Base-by-base conservation (phyloP, 2,329 filamentous ascomycete species). In the Calonectria pteridis region DNA sequence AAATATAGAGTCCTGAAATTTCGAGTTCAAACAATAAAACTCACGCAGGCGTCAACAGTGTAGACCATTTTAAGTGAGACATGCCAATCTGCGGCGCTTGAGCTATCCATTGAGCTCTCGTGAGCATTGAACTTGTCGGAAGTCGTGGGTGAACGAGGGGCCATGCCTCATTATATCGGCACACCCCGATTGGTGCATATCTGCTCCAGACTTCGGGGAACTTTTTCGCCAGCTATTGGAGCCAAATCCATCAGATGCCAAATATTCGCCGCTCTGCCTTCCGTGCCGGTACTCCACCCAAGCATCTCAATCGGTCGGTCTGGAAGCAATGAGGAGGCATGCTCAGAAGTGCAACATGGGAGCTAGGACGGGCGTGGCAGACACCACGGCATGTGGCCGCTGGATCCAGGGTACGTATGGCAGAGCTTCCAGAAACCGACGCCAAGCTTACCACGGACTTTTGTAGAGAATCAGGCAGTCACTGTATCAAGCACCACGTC, bases 321-420 rank as follows among this genome's bases (percentile, higher is more conserved):
- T 69, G 73, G 78, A 72, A 81, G 77, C 75, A 72, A 85, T 84
- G 83, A 82, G 74, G 79, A 83, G 83, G 81, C 75, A 85, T 85
- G 84, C 81, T 84, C 77, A 81, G 79, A 79, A 82, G 80, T 77
- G 81, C 76, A 73, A 79, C 76, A 76, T 78, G 81, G 79, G 79
- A 82, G 81, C 77, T 84, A 79, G 76, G 76, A 72, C 79, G 75
- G 76, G 77, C 77, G 76, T 82, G 79, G 78, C 79, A 73, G 69
- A 70, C 73, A 74, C 76, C 76, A 74, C 77, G 76, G 73, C 70
- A 79, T 72, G 73, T 75, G 71, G 73, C 76, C 65, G 68, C 59
- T 58, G 64, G 75, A 66, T 68, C 68, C 73, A 74, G 77, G 75
- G 82, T 83, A 75, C 40, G 74, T 69, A 53, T 67, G 70, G 16